Conservation (phyloP, 192 early-diverging fungal species). For the Thoreauomyces humboldtii region DNA sequence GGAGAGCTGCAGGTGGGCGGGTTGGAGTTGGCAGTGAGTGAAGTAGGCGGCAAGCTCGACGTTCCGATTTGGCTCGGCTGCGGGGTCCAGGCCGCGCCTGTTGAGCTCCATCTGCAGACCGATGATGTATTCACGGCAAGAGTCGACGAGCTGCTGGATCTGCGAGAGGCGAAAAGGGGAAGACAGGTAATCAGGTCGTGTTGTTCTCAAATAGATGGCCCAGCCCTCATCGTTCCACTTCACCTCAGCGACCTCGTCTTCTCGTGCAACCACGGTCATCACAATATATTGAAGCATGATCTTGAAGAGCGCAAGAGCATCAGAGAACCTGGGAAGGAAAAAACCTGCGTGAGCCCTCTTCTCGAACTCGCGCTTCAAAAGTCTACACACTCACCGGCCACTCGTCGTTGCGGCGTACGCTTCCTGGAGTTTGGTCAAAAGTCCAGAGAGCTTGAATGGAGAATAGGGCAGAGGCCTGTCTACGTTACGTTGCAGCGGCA, state of each 20-base stretch:
- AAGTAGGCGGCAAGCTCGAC: constrained; percentile 95
- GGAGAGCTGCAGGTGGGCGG: constrained; percentile 82
- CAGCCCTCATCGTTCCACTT: too few relatives aligned
- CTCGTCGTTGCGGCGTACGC: constrained; percentile 77
- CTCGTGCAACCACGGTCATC: constrained; percentile 65
- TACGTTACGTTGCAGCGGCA: constrained; percentile 65
- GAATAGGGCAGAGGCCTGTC: constrained; percentile 57
- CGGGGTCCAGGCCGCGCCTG: constrained; percentile 62
- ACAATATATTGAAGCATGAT: constrained; percentile 74
- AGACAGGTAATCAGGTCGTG: too few relatives aligned
- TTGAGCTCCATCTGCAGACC: constrained; percentile 82
- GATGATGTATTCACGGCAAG: constrained; percentile 90
- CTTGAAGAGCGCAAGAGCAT: constrained; percentile 73
- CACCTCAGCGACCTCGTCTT: constrained; percentile 74
- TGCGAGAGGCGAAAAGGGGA: not conserved
- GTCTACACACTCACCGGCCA: constrained; percentile 56
- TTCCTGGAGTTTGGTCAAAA: constrained; percentile 75
- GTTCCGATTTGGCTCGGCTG: constrained; percentile 59
- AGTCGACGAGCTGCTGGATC: constrained; percentile 67
- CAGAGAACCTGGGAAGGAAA: constrained; percentile 52
- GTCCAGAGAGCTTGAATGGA: constrained; percentile 52
- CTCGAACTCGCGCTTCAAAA: not conserved
- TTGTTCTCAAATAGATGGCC: too few relatives aligned
- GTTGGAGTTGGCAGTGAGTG: constrained; percentile 88
- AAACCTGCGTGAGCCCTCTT: not conserved